Percentiles rank a stretch among this genome's conserved stretches.
Conservation (phyloP, 768 basidiomycete genomes). For the Exsudoporus frostii region DNA sequence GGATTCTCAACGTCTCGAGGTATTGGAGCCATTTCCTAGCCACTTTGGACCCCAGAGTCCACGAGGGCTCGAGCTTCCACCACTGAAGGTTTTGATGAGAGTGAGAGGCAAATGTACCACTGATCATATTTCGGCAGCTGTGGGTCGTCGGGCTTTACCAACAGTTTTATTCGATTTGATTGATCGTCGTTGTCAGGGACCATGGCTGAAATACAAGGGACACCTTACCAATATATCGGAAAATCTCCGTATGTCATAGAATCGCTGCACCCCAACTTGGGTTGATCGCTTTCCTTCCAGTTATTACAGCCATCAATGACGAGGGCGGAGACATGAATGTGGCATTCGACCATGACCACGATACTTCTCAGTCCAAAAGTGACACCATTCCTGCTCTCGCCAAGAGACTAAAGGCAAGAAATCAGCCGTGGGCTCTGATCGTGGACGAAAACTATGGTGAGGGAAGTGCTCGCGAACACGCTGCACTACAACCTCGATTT, state of each 20-base stretch:
- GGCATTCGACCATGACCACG: slow-evolving; percentile 74
- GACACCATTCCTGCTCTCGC: slow-evolving; percentile 91
- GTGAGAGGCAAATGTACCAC: slow-evolving; percentile 99
- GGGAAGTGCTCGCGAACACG: slow-evolving; percentile 96
- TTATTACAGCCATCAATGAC: slow-evolving; percentile 94
- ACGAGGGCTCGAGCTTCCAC: slow-evolving; percentile 70
- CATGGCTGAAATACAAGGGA: slow-evolving; percentile 99
- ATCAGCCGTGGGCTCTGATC: slow-evolving; percentile 88
- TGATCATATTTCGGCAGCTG: slow-evolving; percentile 96
- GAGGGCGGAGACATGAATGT: slow-evolving; percentile 92
- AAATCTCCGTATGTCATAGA: slow-evolving; percentile 69
- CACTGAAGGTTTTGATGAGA: slow-evolving; percentile 81
- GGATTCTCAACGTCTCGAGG: slow-evolving; percentile 80
- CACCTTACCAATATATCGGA: slow-evolving; percentile 96
- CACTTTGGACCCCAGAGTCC: slow-evolving; percentile 58
- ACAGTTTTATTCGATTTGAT: background rate
- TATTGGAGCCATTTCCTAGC: slow-evolving; percentile 79
- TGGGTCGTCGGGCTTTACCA: slow-evolving; percentile 40
- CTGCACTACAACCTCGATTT: slow-evolving; percentile 94
- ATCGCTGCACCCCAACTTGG: background rate
- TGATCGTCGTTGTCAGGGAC: slow-evolving; percentile 53
- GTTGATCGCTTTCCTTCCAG: slow-evolving; percentile 36
- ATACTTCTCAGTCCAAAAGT: slow-evolving; percentile 38
- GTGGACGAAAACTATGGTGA: slow-evolving; percentile 99
- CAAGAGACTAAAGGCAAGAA: slow-evolving; percentile 79